Percentiles rank a stretch among this genome's conserved stretches.
These are phyloP conservation scores for Fomitopsis serialis DNA, from an alignment of 768 basidiomycete genomes.

Conservation along the genomic window DNA sequence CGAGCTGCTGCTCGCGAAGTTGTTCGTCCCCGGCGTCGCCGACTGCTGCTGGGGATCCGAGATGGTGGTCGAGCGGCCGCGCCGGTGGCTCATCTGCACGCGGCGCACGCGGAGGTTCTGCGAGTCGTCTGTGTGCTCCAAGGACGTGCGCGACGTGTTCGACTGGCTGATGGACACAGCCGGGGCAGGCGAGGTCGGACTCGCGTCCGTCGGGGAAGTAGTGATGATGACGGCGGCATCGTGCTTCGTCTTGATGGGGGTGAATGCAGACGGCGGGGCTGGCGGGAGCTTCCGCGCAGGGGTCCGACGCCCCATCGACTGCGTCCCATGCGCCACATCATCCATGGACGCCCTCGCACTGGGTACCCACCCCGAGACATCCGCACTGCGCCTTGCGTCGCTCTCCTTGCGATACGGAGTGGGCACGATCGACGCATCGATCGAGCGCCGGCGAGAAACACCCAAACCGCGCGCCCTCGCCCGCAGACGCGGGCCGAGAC, in stretches of 20 bases:
- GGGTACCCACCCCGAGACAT: not conserved
- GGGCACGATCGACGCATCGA: not conserved
- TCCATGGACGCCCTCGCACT: not conserved
- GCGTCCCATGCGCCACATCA: not conserved
- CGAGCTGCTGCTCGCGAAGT: slow-evolving; percentile 1
- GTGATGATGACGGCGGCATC: slow-evolving; percentile 10
- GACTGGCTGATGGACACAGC: not conserved
- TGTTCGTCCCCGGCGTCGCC: slow-evolving; percentile 1
- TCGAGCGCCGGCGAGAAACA: not conserved
- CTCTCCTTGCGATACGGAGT: not conserved
- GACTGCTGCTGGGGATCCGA: not conserved
- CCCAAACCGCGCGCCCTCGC: not conserved
- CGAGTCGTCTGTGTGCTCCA: not conserved
- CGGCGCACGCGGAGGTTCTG: not conserved
- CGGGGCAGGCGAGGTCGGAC: not conserved
- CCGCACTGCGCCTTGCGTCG: not conserved
- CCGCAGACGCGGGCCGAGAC: not conserved
- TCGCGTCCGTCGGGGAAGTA: slow-evolving; percentile 1
- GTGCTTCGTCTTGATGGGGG: slow-evolving; percentile 12
- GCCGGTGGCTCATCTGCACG: not conserved
- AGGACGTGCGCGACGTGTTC: not conserved
- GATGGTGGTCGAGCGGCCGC: not conserved
- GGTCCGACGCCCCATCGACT: not conserved
- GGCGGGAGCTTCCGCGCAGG: not conserved
- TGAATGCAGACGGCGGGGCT: slow-evolving; percentile 5